These are phyloP conservation scores for Yarrowia osloensis DNA, from an alignment of 805 yeast species.

Conservation along the genomic window DNA sequence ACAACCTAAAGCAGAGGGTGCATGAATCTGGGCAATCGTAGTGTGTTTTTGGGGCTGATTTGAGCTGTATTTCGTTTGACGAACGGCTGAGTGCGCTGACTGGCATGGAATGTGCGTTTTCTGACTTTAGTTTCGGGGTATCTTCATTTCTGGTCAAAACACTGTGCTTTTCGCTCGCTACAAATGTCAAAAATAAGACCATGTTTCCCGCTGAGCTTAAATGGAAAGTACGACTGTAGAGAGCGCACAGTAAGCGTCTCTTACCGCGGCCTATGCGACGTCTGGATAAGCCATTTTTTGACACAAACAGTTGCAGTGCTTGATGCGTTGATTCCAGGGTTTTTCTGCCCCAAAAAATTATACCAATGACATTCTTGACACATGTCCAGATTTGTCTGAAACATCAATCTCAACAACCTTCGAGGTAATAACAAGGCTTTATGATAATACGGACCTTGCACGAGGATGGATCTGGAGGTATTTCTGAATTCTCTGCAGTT, in stretches of 20 bases:
- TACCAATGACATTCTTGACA: no score
- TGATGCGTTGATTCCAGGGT: no score
- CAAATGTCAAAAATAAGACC: not conserved
- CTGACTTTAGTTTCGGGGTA: no score
- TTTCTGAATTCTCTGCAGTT: no score
- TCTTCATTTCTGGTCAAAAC: no score
- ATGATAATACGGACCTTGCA: not conserved
- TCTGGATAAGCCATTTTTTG: no score
- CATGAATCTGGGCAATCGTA: not conserved
- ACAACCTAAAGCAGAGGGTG: slow-evolving; percentile 13
- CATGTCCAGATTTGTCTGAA: not conserved
- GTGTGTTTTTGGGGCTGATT: not conserved
- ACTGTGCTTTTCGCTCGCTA: not conserved
- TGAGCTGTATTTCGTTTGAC: not conserved
- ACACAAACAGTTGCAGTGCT: no score
- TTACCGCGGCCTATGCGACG: no score
- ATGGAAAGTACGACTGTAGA: not conserved
- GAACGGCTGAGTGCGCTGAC: no score
- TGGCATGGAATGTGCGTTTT: no score
- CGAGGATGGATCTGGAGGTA: not conserved
- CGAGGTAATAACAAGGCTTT: not conserved
- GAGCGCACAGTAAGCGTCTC: no score
- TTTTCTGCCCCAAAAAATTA: no score
- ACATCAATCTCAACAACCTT: not conserved
- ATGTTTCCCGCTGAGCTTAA: slow-evolving; percentile 11